Conservation (phyloP, 1,284 basidiomycete species). For the Puccinia sorghi region DNA sequence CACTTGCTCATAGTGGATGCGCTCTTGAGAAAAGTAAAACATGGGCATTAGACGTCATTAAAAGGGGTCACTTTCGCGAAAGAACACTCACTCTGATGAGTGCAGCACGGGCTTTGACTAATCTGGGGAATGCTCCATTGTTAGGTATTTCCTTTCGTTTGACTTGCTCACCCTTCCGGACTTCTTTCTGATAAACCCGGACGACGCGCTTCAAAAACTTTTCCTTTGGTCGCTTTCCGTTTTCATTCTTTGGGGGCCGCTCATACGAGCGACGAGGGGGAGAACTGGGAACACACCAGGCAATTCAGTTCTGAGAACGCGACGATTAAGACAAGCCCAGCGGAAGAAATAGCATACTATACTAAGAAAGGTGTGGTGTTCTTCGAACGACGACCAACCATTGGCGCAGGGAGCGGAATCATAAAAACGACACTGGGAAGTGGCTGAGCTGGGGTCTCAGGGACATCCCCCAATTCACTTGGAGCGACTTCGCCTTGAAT, state of each 20-base stretch:
- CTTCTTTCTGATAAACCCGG: conserved; percentile 36
- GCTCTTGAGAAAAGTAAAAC: conserved; percentile 5
- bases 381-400: conserved; percentile 22
- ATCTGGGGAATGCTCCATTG: neutral
- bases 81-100: conserved; percentile 29
- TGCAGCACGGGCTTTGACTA: conserved; percentile 22
- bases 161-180: conserved; percentile 39
- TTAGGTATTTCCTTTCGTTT: conserved; percentile 40
- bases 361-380: conserved; percentile 43
- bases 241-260: conserved; percentile 30
- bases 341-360: conserved; percentile 21
- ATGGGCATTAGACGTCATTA: neutral
- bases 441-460: neutral
- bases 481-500: neutral
- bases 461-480: conserved; percentile 13
- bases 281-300: neutral
- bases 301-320: neutral
- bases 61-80: neutral
- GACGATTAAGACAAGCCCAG: neutral
- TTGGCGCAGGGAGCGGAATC: conserved; percentile 41
- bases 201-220: conserved; percentile 40
- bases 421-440: conserved; percentile 44
- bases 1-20: conserved; percentile 36
- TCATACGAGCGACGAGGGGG: conserved; percentile 36
- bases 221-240: conserved; percentile 42